Percentiles rank a stretch among this genome's conserved stretches.
phyloP scores from a whole-genome alignment of 495 filamentous ascomycete species.

The Evansstolkia leycettana region DNA sequence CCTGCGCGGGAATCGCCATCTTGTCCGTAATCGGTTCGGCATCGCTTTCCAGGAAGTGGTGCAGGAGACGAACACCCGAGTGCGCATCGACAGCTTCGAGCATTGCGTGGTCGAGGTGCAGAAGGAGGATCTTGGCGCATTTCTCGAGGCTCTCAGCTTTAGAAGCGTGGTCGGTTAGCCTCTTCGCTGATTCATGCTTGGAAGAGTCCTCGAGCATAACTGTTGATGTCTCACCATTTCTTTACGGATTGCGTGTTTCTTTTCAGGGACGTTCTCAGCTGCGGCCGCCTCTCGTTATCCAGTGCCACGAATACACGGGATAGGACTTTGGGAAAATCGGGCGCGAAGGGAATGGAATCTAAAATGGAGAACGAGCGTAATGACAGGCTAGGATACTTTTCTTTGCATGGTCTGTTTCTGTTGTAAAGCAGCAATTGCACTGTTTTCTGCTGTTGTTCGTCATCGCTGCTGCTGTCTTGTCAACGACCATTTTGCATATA shows the following conservation, averaged over 20 bases:
- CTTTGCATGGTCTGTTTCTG: conserved; percentile 2
- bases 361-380: conserved; percentile 9
- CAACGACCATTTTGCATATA: conserved; percentile 6
- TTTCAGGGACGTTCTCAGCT: too few species aligned
- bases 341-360: conserved; percentile 4
- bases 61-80: conserved; percentile 75
- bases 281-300: too few species aligned
- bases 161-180: conserved; percentile 76
- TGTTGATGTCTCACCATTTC: not conserved
- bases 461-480: not conserved
- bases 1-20: conserved; percentile 40
- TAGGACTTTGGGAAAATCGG: conserved; percentile 2
- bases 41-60: conserved; percentile 94
- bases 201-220: too few species aligned
- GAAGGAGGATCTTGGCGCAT: conserved; percentile 86
- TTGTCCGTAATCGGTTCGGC: conserved; percentile 77
- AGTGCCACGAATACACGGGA: too few species aligned
- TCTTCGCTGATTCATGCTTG: not conserved
- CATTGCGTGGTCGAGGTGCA: conserved; percentile 92
- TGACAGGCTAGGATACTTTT: conserved; percentile 10
- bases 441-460: not conserved
- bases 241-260: too few species aligned
- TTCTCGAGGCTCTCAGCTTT: conserved; percentile 84
- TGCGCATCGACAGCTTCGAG: conserved; percentile 93
- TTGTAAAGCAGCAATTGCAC: conserved; percentile 3